Conservation (phyloP, 768 basidiomycete species). For the Hirschioporus abietinus region DNA sequence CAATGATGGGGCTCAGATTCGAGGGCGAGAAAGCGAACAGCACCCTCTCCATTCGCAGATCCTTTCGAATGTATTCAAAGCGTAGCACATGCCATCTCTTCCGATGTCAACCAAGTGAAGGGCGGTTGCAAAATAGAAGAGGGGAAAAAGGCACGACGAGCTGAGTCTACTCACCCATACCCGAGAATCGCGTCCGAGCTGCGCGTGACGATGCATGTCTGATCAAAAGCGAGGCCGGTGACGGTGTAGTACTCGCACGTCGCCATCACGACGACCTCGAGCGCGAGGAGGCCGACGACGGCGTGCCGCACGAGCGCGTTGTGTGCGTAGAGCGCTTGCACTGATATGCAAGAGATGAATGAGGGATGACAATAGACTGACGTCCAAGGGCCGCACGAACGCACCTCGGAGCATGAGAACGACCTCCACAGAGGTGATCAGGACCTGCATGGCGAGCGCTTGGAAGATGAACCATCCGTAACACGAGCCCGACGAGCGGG, state of each 20-base stretch:
- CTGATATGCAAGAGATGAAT: not conserved
- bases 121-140: not conserved
- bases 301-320: not conserved
- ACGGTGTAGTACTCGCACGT: not conserved
- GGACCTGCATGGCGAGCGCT: not conserved
- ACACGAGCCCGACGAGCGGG: not conserved
- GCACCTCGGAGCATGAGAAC: not conserved
- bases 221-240: not conserved
- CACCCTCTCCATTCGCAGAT: too few species aligned
- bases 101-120: not conserved
- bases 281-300: not conserved
- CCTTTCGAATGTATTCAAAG: too few species aligned
- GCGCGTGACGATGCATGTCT: not conserved
- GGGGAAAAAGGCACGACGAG: not conserved
- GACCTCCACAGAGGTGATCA: not conserved
- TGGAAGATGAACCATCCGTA: constrained; percentile 2
- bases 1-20: too few species aligned
- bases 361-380: too few species aligned
- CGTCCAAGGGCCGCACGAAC: not conserved
- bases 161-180: not conserved
- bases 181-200: not conserved
- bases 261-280: not conserved
- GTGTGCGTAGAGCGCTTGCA: not conserved
- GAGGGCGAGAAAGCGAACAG: too few species aligned
- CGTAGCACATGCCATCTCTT: not conserved